A percentile compares a stretch with the other conserved stretches of the same genome.
These are phyloP conservation scores for Bidens hawaiensis DNA, from an alignment of 140 eudicot species.

Conservation along the genomic window DNA sequence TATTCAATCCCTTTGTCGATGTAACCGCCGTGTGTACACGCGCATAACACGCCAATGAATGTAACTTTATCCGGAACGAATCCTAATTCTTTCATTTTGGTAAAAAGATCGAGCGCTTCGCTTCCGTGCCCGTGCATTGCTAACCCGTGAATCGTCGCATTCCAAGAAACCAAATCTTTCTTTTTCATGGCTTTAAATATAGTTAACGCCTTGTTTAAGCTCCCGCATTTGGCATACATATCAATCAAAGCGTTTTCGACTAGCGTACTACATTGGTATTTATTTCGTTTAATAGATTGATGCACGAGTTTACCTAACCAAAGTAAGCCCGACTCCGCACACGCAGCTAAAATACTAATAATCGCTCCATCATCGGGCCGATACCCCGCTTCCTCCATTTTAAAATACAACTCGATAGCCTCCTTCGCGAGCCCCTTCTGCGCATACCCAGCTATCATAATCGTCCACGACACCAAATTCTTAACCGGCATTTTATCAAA, in stretches of 20 bases:
- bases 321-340: slow-evolving; percentile 84
- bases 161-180: slow-evolving; percentile 92
- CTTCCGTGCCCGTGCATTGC: slow-evolving; percentile 84
- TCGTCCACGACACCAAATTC: slow-evolving; percentile 83
- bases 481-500: slow-evolving; percentile 88
- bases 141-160: slow-evolving; percentile 81
- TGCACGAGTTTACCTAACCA: slow-evolving; percentile 68
- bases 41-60: slow-evolving; percentile 70
- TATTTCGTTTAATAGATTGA: slow-evolving; percentile 38
- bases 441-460: slow-evolving; percentile 69
- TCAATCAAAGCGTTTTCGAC: slow-evolving; percentile 65
- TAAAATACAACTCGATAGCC: slow-evolving; percentile 50
- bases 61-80: slow-evolving; percentile 74
- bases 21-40: slow-evolving; percentile 78
- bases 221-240: slow-evolving; percentile 93
- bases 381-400: slow-evolving; percentile 50
- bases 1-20: slow-evolving; percentile 53
- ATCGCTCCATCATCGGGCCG: slow-evolving; percentile 64
- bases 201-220: slow-evolving; percentile 48
- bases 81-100: slow-evolving; percentile 63
- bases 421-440: slow-evolving; percentile 66
- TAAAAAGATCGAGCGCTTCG: slow-evolving; percentile 63
- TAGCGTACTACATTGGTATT: slow-evolving; percentile 33
- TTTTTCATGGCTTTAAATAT: slow-evolving; percentile 42
- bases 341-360: slow-evolving; percentile 75